phyloP scores from a whole-genome alignment of 768 basidiomycete genomes.

The Phlebiopsis gigantea region DNA sequence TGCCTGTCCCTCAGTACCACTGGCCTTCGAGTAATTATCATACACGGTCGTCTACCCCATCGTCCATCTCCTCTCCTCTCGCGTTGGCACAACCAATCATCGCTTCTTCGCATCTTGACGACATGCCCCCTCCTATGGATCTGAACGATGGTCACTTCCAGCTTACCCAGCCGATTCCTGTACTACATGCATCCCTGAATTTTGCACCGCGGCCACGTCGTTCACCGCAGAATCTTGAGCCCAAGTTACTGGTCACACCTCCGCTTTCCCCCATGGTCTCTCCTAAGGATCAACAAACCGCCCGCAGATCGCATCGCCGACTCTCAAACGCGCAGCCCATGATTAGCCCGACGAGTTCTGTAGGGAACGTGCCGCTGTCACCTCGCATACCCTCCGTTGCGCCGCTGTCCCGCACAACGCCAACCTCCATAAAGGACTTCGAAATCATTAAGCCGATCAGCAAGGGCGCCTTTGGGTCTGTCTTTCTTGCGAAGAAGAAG shows the following conservation, averaged over 20 bases:
- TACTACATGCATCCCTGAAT: constrained; percentile 22
- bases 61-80: constrained; percentile 82
- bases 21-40: constrained; percentile 43
- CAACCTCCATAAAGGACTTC: constrained; percentile 97
- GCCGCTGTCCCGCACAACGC: constrained; percentile 71
- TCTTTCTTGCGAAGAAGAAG: constrained; percentile 98
- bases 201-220: constrained; percentile 57
- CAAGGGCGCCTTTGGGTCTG: constrained; percentile 97
- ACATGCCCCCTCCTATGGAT: constrained; percentile 58
- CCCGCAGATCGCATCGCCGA: constrained; percentile 58
- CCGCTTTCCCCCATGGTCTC: constrained; percentile 57
- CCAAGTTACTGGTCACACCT: constrained; percentile 66
- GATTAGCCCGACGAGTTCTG: constrained; percentile 45
- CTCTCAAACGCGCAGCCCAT: constrained; percentile 61
- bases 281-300: constrained; percentile 45
- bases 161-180: constrained; percentile 10
- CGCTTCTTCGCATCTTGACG: constrained; percentile 57
- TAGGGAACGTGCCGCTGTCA: constrained; percentile 56
- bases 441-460: constrained; percentile 99
- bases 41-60: constrained; percentile 83
- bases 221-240: constrained; percentile 61
- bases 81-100: constrained; percentile 82
- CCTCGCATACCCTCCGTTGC: constrained; percentile 79
- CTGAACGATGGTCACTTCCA: constrained; percentile 47
- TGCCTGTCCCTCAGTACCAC: constrained; percentile 29